A percentile compares a stretch with the other conserved stretches of the same genome.
Evolutionary conservation across 208 protist species (phyloP).

Genomic region (Trypanosomatidae sp.): DNA sequence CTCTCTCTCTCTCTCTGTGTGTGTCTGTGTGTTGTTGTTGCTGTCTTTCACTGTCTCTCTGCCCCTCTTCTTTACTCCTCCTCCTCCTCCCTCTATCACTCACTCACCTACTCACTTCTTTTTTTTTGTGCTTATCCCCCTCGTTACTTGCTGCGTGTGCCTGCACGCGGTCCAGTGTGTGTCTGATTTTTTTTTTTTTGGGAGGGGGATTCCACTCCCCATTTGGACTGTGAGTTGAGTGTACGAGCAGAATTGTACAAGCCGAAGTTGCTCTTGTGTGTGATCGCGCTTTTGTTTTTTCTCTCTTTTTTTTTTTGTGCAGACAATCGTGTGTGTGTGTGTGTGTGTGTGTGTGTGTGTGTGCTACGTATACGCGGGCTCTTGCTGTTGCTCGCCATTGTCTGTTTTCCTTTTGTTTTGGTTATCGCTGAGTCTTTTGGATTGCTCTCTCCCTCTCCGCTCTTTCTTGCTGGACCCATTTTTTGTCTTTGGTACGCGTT

Average conservation of each 20-base stretch:
- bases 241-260: neutral
- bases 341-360: neutral
- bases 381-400: neutral
- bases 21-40: neutral
- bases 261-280: neutral
- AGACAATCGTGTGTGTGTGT: neutral
- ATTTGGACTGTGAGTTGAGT: neutral
- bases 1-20: neutral
- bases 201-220: no score
- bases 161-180: neutral
- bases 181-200: neutral
- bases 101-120: conserved; percentile 5
- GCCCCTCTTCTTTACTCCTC: neutral
- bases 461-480: neutral
- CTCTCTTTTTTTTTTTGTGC: neutral
- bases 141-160: neutral
- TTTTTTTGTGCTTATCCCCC: neutral
- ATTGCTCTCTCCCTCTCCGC: neutral
- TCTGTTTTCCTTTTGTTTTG: neutral
- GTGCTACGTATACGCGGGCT: neutral
- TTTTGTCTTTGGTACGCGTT: neutral
- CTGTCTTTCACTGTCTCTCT: neutral
- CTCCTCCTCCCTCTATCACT: neutral
- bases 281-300: neutral
- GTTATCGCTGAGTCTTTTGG: neutral